These are phyloP conservation scores for Macrotyloma uniflorum DNA, from an alignment of 306 rosid species.

Conservation along the genomic window DNA sequence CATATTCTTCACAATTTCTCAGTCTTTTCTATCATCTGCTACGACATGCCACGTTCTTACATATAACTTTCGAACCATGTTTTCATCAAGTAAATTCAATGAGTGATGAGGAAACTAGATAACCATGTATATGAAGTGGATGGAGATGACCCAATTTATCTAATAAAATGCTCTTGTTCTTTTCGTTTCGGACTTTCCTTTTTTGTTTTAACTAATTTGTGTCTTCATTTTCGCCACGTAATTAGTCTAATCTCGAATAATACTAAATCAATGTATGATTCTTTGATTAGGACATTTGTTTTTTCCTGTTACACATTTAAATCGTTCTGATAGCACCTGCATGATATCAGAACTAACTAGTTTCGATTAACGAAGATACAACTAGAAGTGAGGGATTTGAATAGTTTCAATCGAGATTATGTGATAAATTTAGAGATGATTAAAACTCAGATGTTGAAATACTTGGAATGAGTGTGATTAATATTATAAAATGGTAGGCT, in stretches of 20 bases:
- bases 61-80: neutral
- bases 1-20: too few relatives aligned
- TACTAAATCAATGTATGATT: neutral
- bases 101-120: neutral
- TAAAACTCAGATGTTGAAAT: too few relatives aligned
- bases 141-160: too few relatives aligned
- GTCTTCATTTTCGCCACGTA: neutral
- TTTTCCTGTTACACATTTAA: neutral
- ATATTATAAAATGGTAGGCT: neutral
- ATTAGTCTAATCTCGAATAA: neutral
- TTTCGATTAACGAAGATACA: too few relatives aligned
- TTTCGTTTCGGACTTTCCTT: too few relatives aligned
- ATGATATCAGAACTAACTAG: neutral
- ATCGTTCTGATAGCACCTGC: neutral
- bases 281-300: too few relatives aligned
- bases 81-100: neutral
- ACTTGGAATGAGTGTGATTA: neutral
- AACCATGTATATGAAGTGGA: too few relatives aligned
- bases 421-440: too few relatives aligned
- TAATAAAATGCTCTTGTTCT: too few relatives aligned
- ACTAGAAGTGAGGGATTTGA: too few relatives aligned
- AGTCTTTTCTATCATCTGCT: neutral
- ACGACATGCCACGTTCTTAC: neutral
- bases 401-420: too few relatives aligned
- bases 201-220: conserved; percentile 8